Conservation (phyloP, 257 asterid genomes). For the Coffea canephora region DNA sequence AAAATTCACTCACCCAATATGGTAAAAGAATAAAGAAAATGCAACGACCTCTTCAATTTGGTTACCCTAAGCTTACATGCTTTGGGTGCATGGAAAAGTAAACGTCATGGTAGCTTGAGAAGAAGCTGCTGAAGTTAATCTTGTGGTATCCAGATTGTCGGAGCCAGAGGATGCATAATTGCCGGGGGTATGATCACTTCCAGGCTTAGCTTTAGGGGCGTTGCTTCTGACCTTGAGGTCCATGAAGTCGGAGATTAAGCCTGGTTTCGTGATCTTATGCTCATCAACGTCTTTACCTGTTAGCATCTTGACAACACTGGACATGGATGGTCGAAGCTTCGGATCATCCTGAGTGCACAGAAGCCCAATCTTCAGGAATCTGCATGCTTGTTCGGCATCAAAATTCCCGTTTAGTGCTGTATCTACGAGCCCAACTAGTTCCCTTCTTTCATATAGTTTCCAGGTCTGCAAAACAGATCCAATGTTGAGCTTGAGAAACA, state of each 20-base stretch:
- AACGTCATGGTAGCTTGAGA: slow-evolving; percentile 57
- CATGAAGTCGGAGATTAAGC: slow-evolving; percentile 86
- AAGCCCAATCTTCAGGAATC: slow-evolving; percentile 69
- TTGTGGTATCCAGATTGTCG: slow-evolving; percentile 37
- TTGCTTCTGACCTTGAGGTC: slow-evolving; percentile 62
- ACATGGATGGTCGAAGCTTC: slow-evolving; percentile 90
- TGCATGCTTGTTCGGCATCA: slow-evolving; percentile 85
- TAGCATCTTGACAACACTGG: slow-evolving; percentile 71
- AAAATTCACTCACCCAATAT: neutral
- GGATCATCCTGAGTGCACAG: slow-evolving; percentile 91
- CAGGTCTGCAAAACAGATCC: slow-evolving; percentile 54
- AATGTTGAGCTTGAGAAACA: neutral
- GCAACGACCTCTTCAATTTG: neutral
- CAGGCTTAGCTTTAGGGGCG: slow-evolving; percentile 39
- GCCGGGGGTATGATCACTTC: slow-evolving; percentile 19
- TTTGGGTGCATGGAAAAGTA: slow-evolving; percentile 28
- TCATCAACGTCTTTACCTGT: slow-evolving; percentile 50
- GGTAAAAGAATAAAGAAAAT: slow-evolving; percentile 7
- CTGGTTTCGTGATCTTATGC: slow-evolving; percentile 64
- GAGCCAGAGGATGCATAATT: slow-evolving; percentile 54
- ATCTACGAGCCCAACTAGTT: slow-evolving; percentile 69
- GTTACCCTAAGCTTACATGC: slow-evolving; percentile 10
- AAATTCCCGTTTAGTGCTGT: slow-evolving; percentile 61
- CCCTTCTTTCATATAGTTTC: slow-evolving; percentile 65
- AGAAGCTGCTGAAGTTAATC: slow-evolving; percentile 40